Evolutionary conservation across 345 rosid genomes (phyloP).

Genomic region (Eucalyptus coolabah): DNA sequence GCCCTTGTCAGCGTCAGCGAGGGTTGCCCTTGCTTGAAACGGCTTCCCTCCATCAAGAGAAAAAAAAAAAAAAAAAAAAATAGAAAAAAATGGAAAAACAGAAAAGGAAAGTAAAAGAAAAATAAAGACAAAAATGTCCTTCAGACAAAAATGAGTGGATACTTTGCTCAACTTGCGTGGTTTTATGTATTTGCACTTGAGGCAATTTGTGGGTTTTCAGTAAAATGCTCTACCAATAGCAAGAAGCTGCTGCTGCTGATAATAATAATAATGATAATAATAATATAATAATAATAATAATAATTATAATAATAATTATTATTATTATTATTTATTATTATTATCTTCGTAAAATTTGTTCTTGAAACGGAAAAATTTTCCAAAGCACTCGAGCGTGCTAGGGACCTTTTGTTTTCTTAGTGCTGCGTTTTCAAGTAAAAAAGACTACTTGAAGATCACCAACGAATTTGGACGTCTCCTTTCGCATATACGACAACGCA

Average conservation of each 20-base stretch:
- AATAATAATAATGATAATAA: accelerated
- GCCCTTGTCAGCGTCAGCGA: accelerated
- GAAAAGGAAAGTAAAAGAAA: too few relatives aligned
- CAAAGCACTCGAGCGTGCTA: neutral
- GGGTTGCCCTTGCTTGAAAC: too few relatives aligned
- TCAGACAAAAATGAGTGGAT: neutral
- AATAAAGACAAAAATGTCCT: too few relatives aligned
- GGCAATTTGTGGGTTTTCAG: neutral
- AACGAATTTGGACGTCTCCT: too few relatives aligned
- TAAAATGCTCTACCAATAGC: neutral
- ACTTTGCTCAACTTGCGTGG: neutral
- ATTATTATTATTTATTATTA: too few relatives aligned
- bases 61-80: too few relatives aligned
- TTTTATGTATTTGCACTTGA: neutral
- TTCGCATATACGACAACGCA: too few relatives aligned
- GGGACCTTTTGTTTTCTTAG: neutral
- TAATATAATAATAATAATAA: too few relatives aligned
- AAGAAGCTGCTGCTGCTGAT: neutral
- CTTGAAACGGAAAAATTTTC: neutral
- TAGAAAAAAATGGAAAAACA: too few relatives aligned
- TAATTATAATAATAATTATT: accelerated
- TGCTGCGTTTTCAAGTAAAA: neutral
- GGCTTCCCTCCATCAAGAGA: too few relatives aligned
- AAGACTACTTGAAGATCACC: neutral
- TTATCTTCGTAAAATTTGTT: neutral